Base-by-base conservation (phyloP, 208 protist species). In the Trypanosoma brucei region DNA sequence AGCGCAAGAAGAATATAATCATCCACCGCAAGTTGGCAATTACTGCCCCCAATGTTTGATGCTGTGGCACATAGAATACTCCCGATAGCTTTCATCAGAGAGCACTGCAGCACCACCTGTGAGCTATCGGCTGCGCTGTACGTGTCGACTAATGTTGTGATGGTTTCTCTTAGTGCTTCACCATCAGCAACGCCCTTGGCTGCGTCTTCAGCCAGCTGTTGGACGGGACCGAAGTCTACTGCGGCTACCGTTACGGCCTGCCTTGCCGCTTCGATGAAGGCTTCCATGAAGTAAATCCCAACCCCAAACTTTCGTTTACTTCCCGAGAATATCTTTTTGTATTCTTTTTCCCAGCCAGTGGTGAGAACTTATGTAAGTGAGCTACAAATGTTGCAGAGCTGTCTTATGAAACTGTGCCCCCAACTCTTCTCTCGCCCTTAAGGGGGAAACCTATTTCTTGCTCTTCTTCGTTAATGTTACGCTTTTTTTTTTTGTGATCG, bases 1-100 rank as follows among this genome's bases (percentile, higher is more conserved):
- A 90, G 73, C n/a, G 72, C 60, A 3, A 86, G 44, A 30, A 84
- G 65, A 54, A 86, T 70, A 42, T 74, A 72, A 56, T 84, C 83
- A 8, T 85, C 83, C 3, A 64, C 14, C 0, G 55, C 67, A 1
- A 87, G 64, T 9, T 36, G 7, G 58, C 40, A 73, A 11, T 6
- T 44, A 6, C 37, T 0, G 22, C 55, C 42, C 30, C 11, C 31
- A 34, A 8, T 0, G 11, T 6, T 22, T 2, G 9, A 49, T 22
- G 22, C 22, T 22, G 22, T 22, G 22, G 22, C 22, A 14, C 76
- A 67, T 38, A 62, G 31, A 13, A 77, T 37, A 35, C 4, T 58
- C 9, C 56, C 76, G 22, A 86, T 65, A 30, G 65, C 68, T 37
- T 65, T 65, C 46, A 80, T 65, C 5, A 83, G 45, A 22, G 70